Conservation (phyloP, 352 stramenopile species). For the Pilasporangium apinafurcum region DNA sequence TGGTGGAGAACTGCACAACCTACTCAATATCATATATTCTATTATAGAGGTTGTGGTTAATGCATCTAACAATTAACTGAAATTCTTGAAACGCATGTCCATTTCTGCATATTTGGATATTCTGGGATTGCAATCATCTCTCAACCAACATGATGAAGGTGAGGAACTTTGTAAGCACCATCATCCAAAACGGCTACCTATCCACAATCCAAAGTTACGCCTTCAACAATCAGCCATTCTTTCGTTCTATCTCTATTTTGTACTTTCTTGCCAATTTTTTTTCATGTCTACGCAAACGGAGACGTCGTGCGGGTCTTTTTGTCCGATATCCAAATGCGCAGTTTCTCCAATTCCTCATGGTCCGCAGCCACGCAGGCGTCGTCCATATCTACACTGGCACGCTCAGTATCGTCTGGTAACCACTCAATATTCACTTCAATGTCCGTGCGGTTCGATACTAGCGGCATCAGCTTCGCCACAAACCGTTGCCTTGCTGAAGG, state of each 20-base stretch:
- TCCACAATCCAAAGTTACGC: no score
- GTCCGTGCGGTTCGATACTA: constrained; percentile 76
- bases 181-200: no score
- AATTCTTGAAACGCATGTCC: constrained; percentile 3
- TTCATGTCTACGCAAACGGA: constrained; percentile 41
- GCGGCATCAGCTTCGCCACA: constrained; percentile 65
- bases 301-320: constrained; percentile 75
- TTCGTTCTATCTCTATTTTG: not conserved
- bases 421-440: constrained; percentile 84
- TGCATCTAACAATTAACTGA: constrained; percentile 2
- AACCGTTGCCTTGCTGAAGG: constrained; percentile 56
- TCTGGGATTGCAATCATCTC: no score
- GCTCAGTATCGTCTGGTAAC: constrained; percentile 52
- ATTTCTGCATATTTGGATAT: not conserved
- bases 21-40: constrained; percentile 1
- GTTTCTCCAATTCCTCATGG: constrained; percentile 56
- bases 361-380: constrained; percentile 20
- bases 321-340: constrained; percentile 86
- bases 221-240: not conserved
- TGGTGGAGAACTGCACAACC: constrained; percentile 12
- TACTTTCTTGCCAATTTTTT: not conserved
- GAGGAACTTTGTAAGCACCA: no score
- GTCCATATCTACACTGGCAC: constrained; percentile 19
- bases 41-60: constrained; percentile 1
- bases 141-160: no score